Conservation (phyloP, 1,284 basidiomycete species). For the Apiotrichum sp. region DNA sequence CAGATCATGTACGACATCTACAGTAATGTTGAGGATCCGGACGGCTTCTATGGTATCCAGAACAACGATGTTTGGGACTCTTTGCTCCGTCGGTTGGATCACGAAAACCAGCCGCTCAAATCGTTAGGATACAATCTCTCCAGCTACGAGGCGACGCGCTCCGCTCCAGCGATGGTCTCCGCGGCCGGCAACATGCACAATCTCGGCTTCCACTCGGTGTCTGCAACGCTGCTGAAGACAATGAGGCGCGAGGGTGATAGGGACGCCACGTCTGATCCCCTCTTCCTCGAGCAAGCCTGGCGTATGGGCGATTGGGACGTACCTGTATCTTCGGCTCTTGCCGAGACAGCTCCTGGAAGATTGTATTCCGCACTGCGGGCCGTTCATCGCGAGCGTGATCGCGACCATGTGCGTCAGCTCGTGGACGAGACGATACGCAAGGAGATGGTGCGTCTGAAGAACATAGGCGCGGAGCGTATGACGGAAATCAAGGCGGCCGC, state of each 20-base stretch:
- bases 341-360: conserved; percentile 50
- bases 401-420: conserved; percentile 49
- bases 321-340: conserved; percentile 51
- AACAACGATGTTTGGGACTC: conserved; percentile 67
- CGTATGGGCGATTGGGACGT: conserved; percentile 87
- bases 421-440: conserved; percentile 54
- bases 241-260: background rate
- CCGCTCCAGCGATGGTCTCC: conserved; percentile 41
- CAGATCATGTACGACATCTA: conserved; percentile 82
- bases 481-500: conserved; percentile 62
- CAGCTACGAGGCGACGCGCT: conserved; percentile 57
- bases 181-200: conserved; percentile 70
- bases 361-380: conserved; percentile 72
- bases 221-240: conserved; percentile 46
- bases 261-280: conserved; percentile 47
- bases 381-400: conserved; percentile 65
- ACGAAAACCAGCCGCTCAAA: conserved; percentile 85
- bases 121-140: conserved; percentile 88
- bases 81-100: conserved; percentile 76
- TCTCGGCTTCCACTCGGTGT: conserved; percentile 79
- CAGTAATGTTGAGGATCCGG: conserved; percentile 89
- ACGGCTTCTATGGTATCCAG: conserved; percentile 92
- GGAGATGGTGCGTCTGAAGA: conserved; percentile 62
- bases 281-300: conserved; percentile 79
- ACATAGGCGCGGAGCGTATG: conserved; percentile 67